phyloP scores from a whole-genome alignment of 495 filamentous ascomycete genomes.

The Talaromyces trachyspermus region DNA sequence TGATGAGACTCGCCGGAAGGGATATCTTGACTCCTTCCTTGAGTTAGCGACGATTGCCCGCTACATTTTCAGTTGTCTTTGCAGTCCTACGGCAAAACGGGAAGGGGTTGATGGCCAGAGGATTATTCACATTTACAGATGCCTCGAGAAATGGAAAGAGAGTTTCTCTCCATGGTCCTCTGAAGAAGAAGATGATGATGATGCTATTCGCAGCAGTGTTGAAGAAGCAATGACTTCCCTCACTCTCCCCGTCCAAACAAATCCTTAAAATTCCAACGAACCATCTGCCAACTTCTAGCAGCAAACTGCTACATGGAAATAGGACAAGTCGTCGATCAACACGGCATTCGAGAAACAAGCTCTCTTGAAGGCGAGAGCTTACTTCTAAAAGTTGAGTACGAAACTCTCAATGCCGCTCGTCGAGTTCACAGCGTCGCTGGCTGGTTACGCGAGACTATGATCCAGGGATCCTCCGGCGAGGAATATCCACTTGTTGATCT shows the following conservation, averaged over 20 bases:
- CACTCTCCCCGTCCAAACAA: too few species aligned
- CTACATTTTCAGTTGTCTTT: slow-evolving; percentile 2
- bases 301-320: too few species aligned
- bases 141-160: slow-evolving; percentile 9
- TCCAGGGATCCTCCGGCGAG: not conserved
- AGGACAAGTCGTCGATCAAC: too few species aligned
- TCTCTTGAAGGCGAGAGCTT: too few species aligned
- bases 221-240: too few species aligned
- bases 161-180: slow-evolving; percentile 5
- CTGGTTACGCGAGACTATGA: not conserved
- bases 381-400: too few species aligned
- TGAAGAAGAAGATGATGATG: not conserved
- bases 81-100: slow-evolving; percentile 13
- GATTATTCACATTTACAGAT: slow-evolving; percentile 8
- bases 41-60: slow-evolving; percentile 11
- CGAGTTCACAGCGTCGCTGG: not conserved
- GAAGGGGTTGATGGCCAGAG: slow-evolving; percentile 6
- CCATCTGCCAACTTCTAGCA: too few species aligned
- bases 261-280: too few species aligned
- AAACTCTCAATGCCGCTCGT: too few species aligned
- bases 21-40: slow-evolving; percentile 10
- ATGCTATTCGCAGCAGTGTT: too few species aligned
- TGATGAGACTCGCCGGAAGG: not conserved
- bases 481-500: not conserved
- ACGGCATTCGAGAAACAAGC: too few species aligned